phyloP scores from a whole-genome alignment of 495 filamentous ascomycete species.

The Penicillium tannophilum region DNA sequence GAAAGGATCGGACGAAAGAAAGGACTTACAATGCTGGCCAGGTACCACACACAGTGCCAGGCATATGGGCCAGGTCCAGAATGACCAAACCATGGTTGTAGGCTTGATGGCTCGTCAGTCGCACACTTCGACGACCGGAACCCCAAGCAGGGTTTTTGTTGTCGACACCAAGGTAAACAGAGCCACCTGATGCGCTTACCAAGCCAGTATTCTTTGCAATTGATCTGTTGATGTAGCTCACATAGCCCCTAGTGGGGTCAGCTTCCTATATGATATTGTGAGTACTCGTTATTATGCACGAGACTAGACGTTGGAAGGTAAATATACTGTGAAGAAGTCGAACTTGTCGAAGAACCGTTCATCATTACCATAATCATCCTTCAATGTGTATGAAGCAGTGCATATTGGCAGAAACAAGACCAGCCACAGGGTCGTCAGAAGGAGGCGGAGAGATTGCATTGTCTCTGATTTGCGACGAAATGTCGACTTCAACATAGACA shows the following conservation, averaged over 20 bases:
- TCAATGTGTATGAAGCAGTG: constrained; percentile 33
- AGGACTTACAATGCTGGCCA: constrained; percentile 55
- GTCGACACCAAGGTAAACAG: constrained; percentile 48
- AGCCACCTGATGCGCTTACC: constrained; percentile 50
- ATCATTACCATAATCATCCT: constrained; percentile 8
- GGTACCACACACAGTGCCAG: constrained; percentile 55
- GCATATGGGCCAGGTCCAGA: constrained; percentile 62
- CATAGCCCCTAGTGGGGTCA: constrained; percentile 72
- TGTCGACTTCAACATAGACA: too few relatives aligned
- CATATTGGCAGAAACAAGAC: constrained; percentile 39
- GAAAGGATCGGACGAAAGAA: not conserved
- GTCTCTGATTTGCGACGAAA: too few relatives aligned
- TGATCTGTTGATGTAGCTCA: constrained; percentile 57
- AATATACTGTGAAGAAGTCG: constrained; percentile 37
- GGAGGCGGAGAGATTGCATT: constrained; percentile 43
- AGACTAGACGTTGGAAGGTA: not conserved
- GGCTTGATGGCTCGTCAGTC: constrained; percentile 52
- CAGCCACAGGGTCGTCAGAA: constrained; percentile 35
- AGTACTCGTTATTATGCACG: not conserved
- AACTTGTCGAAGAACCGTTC: constrained; percentile 58
- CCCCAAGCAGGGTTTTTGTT: constrained; percentile 26
- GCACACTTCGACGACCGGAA: constrained; percentile 59
- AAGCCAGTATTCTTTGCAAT: constrained; percentile 56
- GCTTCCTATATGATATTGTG: constrained; percentile 14
- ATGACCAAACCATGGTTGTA: constrained; percentile 63